Evolutionary conservation across 2,329 filamentous ascomycete genomes (phyloP), one percentile per base, ranked within the genome.

Genomic region (Periconia sp.): DNA sequence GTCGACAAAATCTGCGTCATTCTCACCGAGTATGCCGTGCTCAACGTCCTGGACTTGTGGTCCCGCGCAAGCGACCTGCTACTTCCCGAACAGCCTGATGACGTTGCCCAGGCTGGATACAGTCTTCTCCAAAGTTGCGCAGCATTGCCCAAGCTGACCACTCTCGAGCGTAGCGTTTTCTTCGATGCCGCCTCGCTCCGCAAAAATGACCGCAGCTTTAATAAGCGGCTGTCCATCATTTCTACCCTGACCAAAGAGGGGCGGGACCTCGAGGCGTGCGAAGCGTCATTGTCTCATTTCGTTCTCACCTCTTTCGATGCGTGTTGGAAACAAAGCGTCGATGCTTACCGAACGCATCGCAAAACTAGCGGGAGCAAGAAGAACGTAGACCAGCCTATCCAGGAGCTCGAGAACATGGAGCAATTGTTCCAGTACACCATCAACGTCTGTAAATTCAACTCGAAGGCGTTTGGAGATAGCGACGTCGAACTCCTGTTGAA

Each of bases 371-470:
- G 54, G 21, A 62, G 54, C 34, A 66, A 66, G 41, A 62, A 57
- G 24, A 56, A 43, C 15, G 43, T 44, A 12, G 52, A 54, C 13
- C 50, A 51, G 6, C 53, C 56, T 4, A 33, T 54, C 12, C 54
- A 50, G 28, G 66, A 71, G 35, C 53, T 58, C 7, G 56, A 59
- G 16, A 63, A 63, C 26, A 44, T 91, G 39, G 72, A 78, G 2
- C 78, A 81, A 34, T 69, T 90, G 2, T 89, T 90, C 59, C 69
- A 74, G 10, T 87, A 85, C 52, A 76, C 87, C 40, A 78, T 80
- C 43, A 83, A 88, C 49, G 77, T 89, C 40, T 83, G 88, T 71
- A 89, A 88, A 62, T 91, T 88, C 74, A 89, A 86, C 63, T 87
- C 84, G 65, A 86, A 85, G 53, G 78, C 83, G 22, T 83, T 86